phyloP scores from a whole-genome alignment of 2,329 filamentous ascomycete genomes.

The Albifimbria verrucaria region DNA sequence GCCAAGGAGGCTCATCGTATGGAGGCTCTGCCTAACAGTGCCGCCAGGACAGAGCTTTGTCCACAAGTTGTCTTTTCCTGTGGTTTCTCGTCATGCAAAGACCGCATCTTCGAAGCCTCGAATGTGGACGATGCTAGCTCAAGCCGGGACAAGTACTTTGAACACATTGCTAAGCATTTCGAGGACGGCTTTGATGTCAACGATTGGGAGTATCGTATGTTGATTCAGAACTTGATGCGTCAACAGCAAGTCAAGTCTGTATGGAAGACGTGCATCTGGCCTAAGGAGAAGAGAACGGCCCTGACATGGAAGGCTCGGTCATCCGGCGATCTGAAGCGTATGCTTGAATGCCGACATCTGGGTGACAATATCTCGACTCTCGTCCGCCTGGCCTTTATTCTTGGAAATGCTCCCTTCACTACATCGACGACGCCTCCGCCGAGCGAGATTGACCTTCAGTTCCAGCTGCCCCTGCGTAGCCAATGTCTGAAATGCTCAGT shows the following conservation, averaged over 20 bases:
- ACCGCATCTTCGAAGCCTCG: constrained; percentile 38
- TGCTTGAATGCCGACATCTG: constrained; percentile 42
- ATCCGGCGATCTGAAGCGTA: constrained; percentile 40
- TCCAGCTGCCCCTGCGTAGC: constrained; percentile 33
- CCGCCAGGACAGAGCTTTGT: constrained; percentile 38
- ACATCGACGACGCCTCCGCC: constrained; percentile 32
- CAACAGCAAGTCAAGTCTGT: constrained; percentile 39
- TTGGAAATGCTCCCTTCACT: constrained; percentile 38
- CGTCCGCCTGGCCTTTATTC: constrained; percentile 41
- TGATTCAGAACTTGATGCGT: constrained; percentile 42
- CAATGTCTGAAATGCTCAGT: constrained; percentile 32
- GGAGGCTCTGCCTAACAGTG: constrained; percentile 36
- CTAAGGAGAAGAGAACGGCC: constrained; percentile 38
- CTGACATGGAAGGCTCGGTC: constrained; percentile 38
- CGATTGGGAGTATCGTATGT: constrained; percentile 40
- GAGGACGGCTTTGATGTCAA: constrained; percentile 39
- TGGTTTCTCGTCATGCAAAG: constrained; percentile 39
- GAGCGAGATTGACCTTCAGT: constrained; percentile 35
- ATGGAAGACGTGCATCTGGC: constrained; percentile 44
- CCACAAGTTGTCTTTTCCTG: constrained; percentile 42
- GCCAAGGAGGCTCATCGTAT: constrained; percentile 40
- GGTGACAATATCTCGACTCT: constrained; percentile 36
- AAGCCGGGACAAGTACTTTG: constrained; percentile 41
- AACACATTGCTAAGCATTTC: constrained; percentile 45
- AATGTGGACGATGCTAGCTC: constrained; percentile 31